Base-by-base conservation (phyloP, 2,329 filamentous ascomycete species). In the Zasmidium citrigriseum region DNA sequence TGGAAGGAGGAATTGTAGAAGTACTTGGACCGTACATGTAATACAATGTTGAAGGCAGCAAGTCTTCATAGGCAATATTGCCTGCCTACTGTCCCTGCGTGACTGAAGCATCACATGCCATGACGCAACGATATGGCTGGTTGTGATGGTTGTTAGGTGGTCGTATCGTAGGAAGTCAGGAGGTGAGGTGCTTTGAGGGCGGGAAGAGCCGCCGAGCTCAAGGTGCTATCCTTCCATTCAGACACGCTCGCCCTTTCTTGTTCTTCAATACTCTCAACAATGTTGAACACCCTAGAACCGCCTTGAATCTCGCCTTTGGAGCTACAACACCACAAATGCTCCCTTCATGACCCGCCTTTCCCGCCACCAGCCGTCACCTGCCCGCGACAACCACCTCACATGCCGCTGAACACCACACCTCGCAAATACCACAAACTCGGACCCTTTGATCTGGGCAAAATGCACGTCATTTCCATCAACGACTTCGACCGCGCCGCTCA, bases 401-500 rank as follows among this genome's bases (percentile, higher is more conserved):
- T 49, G 52, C 34, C 25, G 18, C 20, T 20, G n/a, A 25, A 49
- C 25, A 16, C 45, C 11, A 55, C 54, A 2, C 46, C 54, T 14
- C 46, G 54, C 27, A 55, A 55, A 20, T 18, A 23, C 29, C 25
- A 27, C 54, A 41, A 55, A 27, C 38, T 29, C n/a, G 16, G 14
- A 22, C 18, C n/a, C 20, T 10, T 46, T 41, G 52, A 46, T 22
- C 14, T 52, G 22, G 52, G 52, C 41, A 47, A 29, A n/a, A 54
- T 54, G 52, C 21, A 63, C 22, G 63, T 65, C 16, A 27, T 58
- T 9, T 63, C 61, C 1, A 65, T 65, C 23, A 54, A 41, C 18
- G 63, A 65, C 16, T 60, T 60, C 44, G 61, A 61, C 46, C 54
- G 52, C 2, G 52, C 55, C n/a, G 52, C 54, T 44, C 47, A 56